Conservation (phyloP, 306 rosid genomes). For the Hippophae rhamnoides region DNA sequence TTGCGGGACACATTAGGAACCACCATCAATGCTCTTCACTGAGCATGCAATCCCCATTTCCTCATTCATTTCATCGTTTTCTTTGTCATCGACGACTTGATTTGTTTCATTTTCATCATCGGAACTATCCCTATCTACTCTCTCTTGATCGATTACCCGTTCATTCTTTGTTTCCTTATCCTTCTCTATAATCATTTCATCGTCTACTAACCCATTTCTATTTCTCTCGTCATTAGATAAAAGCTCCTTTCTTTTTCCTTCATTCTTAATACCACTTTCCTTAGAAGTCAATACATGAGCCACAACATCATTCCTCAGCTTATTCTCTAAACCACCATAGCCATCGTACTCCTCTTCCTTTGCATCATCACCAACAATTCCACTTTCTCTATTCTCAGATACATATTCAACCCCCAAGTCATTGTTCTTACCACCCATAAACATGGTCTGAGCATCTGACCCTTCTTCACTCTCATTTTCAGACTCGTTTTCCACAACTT, state of each 20-base stretch:
- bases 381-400: conserved; percentile 25
- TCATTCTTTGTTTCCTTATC: conserved; percentile 17
- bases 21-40: conserved; percentile 37
- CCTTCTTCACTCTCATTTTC: conserved; percentile 58
- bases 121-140: neutral
- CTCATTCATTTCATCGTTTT: conserved; percentile 12
- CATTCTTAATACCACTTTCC: conserved; percentile 8
- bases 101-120: neutral
- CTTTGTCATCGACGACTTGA: neutral
- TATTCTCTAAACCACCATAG: conserved; percentile 34
- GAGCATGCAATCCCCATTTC: conserved; percentile 24
- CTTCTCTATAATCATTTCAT: conserved; percentile 19
- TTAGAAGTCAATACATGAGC: conserved; percentile 2
- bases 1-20: conserved; percentile 26
- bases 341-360: conserved; percentile 16
- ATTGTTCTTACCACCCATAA: conserved; percentile 36
- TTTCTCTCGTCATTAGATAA: conserved; percentile 12
- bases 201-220: conserved; percentile 13
- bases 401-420: conserved; percentile 32
- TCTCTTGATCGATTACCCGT: neutral
- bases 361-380: conserved; percentile 6
- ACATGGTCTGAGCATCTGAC: conserved; percentile 49
- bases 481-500: conserved; percentile 35
- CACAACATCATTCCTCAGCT: conserved; percentile 34
- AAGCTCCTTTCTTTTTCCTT: conserved; percentile 11